phyloP scores from a whole-genome alignment of 176 grass and related monocot genomes.

The Tillandsia fasciculata region DNA sequence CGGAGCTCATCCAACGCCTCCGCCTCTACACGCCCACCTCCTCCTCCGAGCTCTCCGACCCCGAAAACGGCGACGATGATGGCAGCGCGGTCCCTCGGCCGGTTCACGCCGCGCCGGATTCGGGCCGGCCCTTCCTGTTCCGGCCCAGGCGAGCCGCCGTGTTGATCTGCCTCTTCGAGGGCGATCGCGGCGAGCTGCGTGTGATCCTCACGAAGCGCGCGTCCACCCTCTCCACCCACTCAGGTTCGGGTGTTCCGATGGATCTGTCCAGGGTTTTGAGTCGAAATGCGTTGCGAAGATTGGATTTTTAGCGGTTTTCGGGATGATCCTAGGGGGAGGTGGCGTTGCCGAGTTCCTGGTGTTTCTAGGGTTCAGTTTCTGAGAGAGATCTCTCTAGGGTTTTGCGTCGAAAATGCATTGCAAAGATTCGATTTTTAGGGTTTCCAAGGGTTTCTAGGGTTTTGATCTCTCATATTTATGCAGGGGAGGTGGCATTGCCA shows the following conservation, averaged over 20 bases:
- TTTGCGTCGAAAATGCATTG: not conserved
- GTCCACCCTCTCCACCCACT: conserved; percentile 50
- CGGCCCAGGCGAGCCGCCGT: conserved; percentile 46
- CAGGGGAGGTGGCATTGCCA: conserved; percentile 50
- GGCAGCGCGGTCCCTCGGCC: conserved; percentile 3
- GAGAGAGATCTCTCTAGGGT: not conserved
- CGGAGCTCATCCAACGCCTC: conserved; percentile 34
- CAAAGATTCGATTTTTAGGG: not conserved
- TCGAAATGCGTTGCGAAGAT: not conserved
- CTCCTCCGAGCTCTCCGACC: conserved; percentile 20
- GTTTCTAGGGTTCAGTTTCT: conserved; percentile 28
- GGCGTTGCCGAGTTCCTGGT: not conserved
- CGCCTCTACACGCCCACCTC: conserved; percentile 28
- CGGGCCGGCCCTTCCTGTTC: conserved; percentile 4
- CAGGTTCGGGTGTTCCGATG: conserved; percentile 24
- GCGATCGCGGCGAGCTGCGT: conserved; percentile 38
- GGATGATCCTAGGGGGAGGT: not conserved
- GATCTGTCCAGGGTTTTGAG: not conserved
- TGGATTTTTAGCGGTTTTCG: not conserved
- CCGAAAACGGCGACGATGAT: not conserved
- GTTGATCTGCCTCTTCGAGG: conserved; percentile 54
- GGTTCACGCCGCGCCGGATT: not conserved
- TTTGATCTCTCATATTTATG: too few relatives aligned
- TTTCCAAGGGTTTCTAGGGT: not conserved
- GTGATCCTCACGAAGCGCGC: conserved; percentile 67